Conservation (phyloP, 2,329 filamentous ascomycete species). For the Sphaerostilbella broomeana region DNA sequence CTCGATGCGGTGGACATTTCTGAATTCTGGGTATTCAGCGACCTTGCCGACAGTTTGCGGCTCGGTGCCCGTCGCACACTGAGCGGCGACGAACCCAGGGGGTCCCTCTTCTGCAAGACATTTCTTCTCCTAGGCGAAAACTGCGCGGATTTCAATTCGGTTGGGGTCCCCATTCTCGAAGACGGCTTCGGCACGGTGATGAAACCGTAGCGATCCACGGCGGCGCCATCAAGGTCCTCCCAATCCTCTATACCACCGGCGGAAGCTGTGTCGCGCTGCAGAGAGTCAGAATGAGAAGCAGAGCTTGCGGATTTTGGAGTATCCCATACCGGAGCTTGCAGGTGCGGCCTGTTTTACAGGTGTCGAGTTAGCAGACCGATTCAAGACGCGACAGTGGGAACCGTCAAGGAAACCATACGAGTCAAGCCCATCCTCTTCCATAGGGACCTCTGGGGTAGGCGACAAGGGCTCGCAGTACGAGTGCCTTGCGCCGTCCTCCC, state of each 20-base stretch:
- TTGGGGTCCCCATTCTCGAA: slow-evolving; percentile 36
- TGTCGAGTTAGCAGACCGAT: slow-evolving; percentile 23
- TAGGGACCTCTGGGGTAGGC: slow-evolving; percentile 45
- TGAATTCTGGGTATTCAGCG: slow-evolving; percentile 51
- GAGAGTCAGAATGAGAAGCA: slow-evolving; percentile 37
- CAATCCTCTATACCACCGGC: slow-evolving; percentile 60
- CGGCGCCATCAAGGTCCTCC: slow-evolving; percentile 54
- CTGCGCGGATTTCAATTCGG: slow-evolving; percentile 36
- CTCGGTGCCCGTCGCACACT: slow-evolving; percentile 39
- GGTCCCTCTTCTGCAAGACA: slow-evolving; percentile 34
- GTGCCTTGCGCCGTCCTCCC: slow-evolving; percentile 45
- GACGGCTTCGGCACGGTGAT: slow-evolving; percentile 43
- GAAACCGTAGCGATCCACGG: slow-evolving; percentile 64
- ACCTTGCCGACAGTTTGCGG: slow-evolving; percentile 51
- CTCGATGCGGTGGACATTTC: slow-evolving; percentile 45
- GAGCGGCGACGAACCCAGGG: slow-evolving; percentile 30
- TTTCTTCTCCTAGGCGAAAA: slow-evolving; percentile 42
- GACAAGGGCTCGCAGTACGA: slow-evolving; percentile 43
- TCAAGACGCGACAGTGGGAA: slow-evolving; percentile 17
- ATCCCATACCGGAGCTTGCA: slow-evolving; percentile 26
- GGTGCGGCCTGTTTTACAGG: slow-evolving; percentile 23
- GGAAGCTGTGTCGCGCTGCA: slow-evolving; percentile 38
- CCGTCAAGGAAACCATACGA: slow-evolving; percentile 49
- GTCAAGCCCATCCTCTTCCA: slow-evolving; percentile 47
- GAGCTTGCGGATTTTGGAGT: slow-evolving; percentile 38